Percentiles rank a stretch among this genome's conserved stretches.
These are phyloP conservation scores for Athelia psychrophila DNA, from an alignment of 1,284 basidiomycete genomes.

Conservation along the genomic window DNA sequence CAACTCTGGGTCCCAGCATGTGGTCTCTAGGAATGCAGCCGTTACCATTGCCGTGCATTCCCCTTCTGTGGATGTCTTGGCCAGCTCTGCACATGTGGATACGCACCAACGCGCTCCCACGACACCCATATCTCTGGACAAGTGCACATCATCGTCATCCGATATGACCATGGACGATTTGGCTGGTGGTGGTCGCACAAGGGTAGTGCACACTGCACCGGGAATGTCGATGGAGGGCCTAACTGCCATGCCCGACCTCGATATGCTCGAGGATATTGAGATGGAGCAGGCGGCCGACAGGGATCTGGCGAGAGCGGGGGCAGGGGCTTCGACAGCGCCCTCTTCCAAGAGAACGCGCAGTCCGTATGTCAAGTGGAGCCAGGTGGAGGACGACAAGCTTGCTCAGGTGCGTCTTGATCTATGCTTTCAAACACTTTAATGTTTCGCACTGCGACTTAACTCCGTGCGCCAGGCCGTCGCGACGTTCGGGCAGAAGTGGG, in stretches of 20 bases:
- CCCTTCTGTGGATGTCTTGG: too few species aligned
- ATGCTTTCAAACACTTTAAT: not conserved
- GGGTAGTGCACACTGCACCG: not conserved
- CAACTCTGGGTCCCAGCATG: too few species aligned
- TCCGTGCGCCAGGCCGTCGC: constrained; percentile 27
- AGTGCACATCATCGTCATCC: too few species aligned
- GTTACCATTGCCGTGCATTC: too few species aligned
- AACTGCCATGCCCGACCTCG: not conserved
- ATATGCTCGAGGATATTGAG: not conserved
- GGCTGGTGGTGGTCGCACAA: too few species aligned
- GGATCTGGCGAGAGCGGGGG: not conserved
- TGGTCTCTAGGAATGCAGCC: too few species aligned
- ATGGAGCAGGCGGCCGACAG: not conserved
- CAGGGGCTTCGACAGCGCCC: not conserved
- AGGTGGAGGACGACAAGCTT: constrained; percentile 36
- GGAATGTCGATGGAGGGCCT: not conserved
- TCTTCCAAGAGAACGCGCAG: constrained; percentile 28
- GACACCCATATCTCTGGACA: too few species aligned
- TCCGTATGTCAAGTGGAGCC: constrained; percentile 37
- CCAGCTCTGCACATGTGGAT: too few species aligned
- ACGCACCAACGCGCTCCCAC: too few species aligned
- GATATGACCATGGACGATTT: too few species aligned
- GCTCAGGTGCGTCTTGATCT: constrained; percentile 24
- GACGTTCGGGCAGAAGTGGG: constrained; percentile 39
- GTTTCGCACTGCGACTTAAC: not conserved